These are phyloP conservation scores for Nicotiana benthamiana DNA, from an alignment of 257 asterid species.

Conservation along the genomic window DNA sequence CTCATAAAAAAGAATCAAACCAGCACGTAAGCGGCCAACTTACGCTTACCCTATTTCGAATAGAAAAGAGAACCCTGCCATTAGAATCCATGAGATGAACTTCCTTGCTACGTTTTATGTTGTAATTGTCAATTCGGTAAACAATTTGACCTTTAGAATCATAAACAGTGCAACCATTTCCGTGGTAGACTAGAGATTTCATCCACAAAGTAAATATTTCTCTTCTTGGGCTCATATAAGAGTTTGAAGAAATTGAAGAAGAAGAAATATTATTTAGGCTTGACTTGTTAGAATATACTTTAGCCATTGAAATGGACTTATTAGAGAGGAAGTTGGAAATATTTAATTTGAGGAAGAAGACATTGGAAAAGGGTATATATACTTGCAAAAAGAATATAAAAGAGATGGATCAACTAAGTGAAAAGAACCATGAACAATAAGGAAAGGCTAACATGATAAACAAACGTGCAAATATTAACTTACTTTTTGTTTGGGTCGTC, in stretches of 20 bases:
- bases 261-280: background rate
- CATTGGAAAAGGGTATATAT: background rate
- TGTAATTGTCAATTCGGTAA: slow-evolving; percentile 58
- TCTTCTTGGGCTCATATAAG: slow-evolving; percentile 21
- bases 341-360: background rate
- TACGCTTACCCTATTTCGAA: slow-evolving; percentile 38
- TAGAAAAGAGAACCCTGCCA: slow-evolving; percentile 46
- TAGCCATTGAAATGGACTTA: slow-evolving; percentile 39
- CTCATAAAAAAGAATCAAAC: background rate
- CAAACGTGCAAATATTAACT: background rate
- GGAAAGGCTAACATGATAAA: background rate
- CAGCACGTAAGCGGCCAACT: background rate
- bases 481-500: background rate
- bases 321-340: background rate
- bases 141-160: slow-evolving; percentile 36
- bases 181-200: slow-evolving; percentile 55
- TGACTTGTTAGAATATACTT: slow-evolving; percentile 34
- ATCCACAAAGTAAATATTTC: slow-evolving; percentile 59
- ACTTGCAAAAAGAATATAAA: background rate
- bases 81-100: slow-evolving; percentile 48
- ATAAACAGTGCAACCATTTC: slow-evolving; percentile 60
- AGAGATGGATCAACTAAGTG: background rate
- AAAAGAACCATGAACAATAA: background rate
- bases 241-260: background rate
- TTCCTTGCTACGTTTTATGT: slow-evolving; percentile 26